Conservation (phyloP, 108 stramenopile genomes). For the Cyclostephanos invisitatus region DNA sequence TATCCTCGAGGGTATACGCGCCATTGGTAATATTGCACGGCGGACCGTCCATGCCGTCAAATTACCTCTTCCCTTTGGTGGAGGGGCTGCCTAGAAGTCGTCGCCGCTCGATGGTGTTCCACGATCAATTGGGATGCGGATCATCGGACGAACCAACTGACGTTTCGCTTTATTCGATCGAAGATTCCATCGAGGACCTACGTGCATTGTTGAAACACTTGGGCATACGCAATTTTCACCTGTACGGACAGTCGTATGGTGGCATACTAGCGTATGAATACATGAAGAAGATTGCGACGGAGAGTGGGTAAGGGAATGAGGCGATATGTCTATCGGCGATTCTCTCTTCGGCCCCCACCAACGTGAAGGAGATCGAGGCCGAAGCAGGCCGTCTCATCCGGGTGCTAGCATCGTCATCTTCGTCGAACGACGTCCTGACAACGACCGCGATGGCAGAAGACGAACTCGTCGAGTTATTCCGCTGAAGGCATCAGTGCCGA, state of each 20-base stretch:
- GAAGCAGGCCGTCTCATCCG: slow-evolving; percentile 42
- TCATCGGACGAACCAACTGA: slow-evolving; percentile 48
- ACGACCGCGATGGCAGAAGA: slow-evolving; percentile 18
- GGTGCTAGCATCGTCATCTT: slow-evolving; percentile 8
- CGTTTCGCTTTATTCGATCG: slow-evolving; percentile 45
- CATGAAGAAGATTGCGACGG: slow-evolving; percentile 42
- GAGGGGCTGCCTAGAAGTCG: slow-evolving; percentile 53
- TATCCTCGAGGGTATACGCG: slow-evolving; percentile 37
- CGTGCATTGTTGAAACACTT: slow-evolving; percentile 48
- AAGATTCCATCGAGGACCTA: slow-evolving; percentile 51
- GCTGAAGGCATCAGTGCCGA: slow-evolving; percentile 65
- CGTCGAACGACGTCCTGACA: slow-evolving; percentile 26
- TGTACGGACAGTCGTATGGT: slow-evolving; percentile 71
- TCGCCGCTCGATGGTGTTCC: slow-evolving; percentile 64
- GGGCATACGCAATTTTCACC: slow-evolving; percentile 55
- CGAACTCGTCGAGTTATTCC: slow-evolving; percentile 50
- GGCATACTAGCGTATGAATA: slow-evolving; percentile 72
- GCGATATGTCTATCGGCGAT: slow-evolving; percentile 53
- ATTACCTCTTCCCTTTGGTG: slow-evolving; percentile 62
- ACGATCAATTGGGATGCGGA: slow-evolving; percentile 77
- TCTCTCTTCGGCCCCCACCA: slow-evolving; percentile 58
- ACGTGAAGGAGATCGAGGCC: slow-evolving; percentile 40
- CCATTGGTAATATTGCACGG: slow-evolving; percentile 72
- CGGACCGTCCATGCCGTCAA: slow-evolving; percentile 70
- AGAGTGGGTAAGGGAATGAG: not conserved